Evolutionary conservation across 257 asterid species (phyloP), one percentile per base, ranked within the genome.

Genomic region (Cinchona pubescens): DNA sequence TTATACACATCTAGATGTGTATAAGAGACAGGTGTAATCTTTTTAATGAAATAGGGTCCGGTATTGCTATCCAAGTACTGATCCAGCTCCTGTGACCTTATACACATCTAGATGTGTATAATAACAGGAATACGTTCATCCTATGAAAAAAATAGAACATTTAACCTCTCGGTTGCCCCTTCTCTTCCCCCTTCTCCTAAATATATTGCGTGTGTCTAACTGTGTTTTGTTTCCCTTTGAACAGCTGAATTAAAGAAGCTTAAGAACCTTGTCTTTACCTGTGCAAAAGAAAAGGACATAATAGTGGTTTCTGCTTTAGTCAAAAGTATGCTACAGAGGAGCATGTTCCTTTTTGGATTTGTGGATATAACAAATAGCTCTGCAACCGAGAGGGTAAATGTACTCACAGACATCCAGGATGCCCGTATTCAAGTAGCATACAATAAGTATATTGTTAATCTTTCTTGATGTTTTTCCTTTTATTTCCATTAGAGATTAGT

Each of bases 211-310:
- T 21, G 14, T 55, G 23, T n/a, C 30, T 56, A 38, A 55, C 40
- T n/a, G 19, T 56, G 40, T 14, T 55, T 32, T 42, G 58, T 43
- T 68, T 80, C 64, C 25, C 60, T 58, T 79, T 75, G 34, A 58
- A 53, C 79, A 88, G 97, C 88, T 79, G 97, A 91, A 80, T 69
- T 92, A 81, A 86, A 86, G 80, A 83, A 78, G 79, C 87, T 95
- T 49, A 83, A 79, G 81, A 79, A 71, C 69, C 86, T 91, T 35
- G 88, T 77, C 8, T n/a, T n/a, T n/a, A 3, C 75, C 61, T 90
- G 90, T 48, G 89, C 96, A 64, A 91, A 92, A 90, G 71, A 68
- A 61, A 76, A 55, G 29, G 83, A 82, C 11, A 79, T 86, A 76
- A 78, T 82, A 73, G 87, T 87, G 58, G 94, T 84, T 63, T 74